phyloP scores from a whole-genome alignment of 179 eudicot species.

The Gypsophila paniculata region DNA sequence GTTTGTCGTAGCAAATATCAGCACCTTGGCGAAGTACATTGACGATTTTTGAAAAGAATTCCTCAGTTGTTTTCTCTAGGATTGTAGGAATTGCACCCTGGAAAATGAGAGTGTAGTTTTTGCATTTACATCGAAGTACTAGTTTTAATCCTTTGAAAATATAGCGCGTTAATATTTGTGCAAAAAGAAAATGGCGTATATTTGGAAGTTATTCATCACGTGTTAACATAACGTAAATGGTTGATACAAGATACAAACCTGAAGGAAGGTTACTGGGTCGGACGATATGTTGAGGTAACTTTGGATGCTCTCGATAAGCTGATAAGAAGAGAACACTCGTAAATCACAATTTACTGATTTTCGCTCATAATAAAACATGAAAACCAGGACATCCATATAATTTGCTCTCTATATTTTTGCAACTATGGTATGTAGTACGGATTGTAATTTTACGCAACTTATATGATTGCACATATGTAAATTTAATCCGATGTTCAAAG shows the following conservation, averaged over 20 bases:
- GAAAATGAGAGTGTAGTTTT: background rate
- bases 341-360: background rate
- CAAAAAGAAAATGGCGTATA: too few species aligned
- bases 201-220: too few species aligned
- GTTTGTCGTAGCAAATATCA: slow-evolving; percentile 41
- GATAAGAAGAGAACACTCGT: background rate
- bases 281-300: slow-evolving; percentile 36
- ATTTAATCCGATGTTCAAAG: too few species aligned
- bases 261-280: slow-evolving; percentile 67
- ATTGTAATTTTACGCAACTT: too few species aligned
- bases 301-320: slow-evolving; percentile 53
- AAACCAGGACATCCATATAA: too few species aligned
- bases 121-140: background rate
- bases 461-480: too few species aligned
- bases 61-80: slow-evolving; percentile 43
- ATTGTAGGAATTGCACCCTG: slow-evolving; percentile 72
- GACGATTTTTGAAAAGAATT: slow-evolving; percentile 47
- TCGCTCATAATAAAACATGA: background rate
- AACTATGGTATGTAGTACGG: too few species aligned
- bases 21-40: slow-evolving; percentile 46
- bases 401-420: too few species aligned
- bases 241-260: slow-evolving; percentile 33
- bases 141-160: too few species aligned
- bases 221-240: too few species aligned
- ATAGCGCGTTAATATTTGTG: too few species aligned